phyloP scores from a whole-genome alignment of 169 alveolate species.

The Plasmodium ovale region DNA sequence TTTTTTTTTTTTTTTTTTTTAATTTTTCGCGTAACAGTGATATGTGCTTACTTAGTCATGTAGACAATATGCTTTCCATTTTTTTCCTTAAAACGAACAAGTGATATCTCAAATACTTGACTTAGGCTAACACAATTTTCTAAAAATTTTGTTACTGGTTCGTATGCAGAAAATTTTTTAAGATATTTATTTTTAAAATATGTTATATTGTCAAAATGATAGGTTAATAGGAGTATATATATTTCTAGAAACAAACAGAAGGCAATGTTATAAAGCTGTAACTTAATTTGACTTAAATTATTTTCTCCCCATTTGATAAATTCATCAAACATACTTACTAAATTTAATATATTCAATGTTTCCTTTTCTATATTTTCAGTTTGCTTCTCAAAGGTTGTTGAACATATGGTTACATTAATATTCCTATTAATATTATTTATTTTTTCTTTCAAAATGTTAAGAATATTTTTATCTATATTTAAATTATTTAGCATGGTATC shows the following conservation, averaged over 20 bases:
- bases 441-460: slow-evolving; percentile 66
- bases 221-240: slow-evolving; percentile 56
- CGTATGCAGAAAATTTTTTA: slow-evolving; percentile 56
- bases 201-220: slow-evolving; percentile 9
- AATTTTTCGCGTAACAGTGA: too few relatives aligned
- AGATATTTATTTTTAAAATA: slow-evolving; percentile 71
- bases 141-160: slow-evolving; percentile 60
- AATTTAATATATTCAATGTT: slow-evolving; percentile 10
- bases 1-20: too few relatives aligned
- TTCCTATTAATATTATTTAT: slow-evolving; percentile 72
- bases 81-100: slow-evolving; percentile 70
- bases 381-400: slow-evolving; percentile 23
- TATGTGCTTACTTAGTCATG: slow-evolving; percentile 73
- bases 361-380: slow-evolving; percentile 29
- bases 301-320: slow-evolving; percentile 75
- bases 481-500: slow-evolving; percentile 63
- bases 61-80: slow-evolving; percentile 54
- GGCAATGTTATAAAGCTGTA: slow-evolving; percentile 59
- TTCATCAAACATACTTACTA: slow-evolving; percentile 38
- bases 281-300: slow-evolving; percentile 69
- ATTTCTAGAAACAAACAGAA: slow-evolving; percentile 66
- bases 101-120: slow-evolving; percentile 71
- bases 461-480: slow-evolving; percentile 52
- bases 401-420: slow-evolving; percentile 53
- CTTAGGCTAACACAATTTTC: slow-evolving; percentile 57